Conservation (phyloP, 164 flowering plant genomes). For the Amborella trichopoda region DNA sequence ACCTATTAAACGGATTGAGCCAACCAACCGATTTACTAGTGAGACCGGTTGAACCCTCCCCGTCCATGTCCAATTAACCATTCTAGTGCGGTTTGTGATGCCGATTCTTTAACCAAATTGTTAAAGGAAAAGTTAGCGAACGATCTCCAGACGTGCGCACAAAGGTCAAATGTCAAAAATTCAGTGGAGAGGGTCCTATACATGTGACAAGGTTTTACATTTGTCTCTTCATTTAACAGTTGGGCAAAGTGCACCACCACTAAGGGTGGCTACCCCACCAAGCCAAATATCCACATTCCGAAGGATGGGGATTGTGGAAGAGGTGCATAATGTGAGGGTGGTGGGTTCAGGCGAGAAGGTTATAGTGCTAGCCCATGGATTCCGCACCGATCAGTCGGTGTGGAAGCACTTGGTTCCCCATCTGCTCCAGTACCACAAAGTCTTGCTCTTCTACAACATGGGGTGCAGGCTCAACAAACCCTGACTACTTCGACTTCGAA, state of each 20-base stretch:
- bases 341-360: neutral
- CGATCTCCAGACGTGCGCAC: too few species aligned
- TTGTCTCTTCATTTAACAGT: too few species aligned
- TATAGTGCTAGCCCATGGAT: neutral
- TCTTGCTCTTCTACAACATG: conserved; percentile 24
- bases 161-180: too few species aligned
- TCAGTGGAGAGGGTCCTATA: too few species aligned
- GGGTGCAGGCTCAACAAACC: conserved; percentile 52
- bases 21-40: too few species aligned
- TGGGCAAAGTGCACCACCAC: conserved; percentile 21
- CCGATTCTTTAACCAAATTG: too few species aligned
- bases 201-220: too few species aligned
- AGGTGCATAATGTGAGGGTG: neutral
- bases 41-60: too few species aligned
- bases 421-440: conserved; percentile 11
- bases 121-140: too few species aligned
- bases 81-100: too few species aligned
- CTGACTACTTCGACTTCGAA: conserved; percentile 54
- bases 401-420: conserved; percentile 15
- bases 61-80: too few species aligned
- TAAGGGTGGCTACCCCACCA: conserved; percentile 24
- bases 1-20: too few species aligned
- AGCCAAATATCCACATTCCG: conserved; percentile 4
- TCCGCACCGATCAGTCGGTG: neutral
- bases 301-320: neutral